These are phyloP conservation scores for Podospora conica DNA, from an alignment of 495 filamentous ascomycete genomes.

Conservation along the genomic window DNA sequence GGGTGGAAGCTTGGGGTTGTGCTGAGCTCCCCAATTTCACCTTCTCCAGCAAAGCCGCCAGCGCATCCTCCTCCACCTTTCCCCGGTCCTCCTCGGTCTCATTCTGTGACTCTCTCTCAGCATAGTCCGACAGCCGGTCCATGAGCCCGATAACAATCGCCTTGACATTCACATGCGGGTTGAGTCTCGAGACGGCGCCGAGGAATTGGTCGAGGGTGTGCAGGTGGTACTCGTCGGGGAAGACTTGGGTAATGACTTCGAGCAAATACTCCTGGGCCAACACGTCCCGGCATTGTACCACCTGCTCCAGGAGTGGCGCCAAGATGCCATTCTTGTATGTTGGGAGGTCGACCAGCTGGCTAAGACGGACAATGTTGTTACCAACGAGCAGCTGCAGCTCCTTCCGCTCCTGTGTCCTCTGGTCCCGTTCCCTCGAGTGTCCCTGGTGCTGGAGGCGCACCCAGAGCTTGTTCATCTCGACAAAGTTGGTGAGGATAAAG, in stretches of 20 bases:
- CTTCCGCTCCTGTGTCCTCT: slow-evolving; percentile 86
- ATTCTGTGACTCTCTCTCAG: slow-evolving; percentile 75
- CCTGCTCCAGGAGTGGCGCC: slow-evolving; percentile 85
- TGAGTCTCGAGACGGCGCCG: slow-evolving; percentile 81
- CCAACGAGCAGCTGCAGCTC: slow-evolving; percentile 93
- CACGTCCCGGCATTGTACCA: slow-evolving; percentile 95
- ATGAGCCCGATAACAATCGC: slow-evolving; percentile 97
- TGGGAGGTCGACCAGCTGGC: slow-evolving; percentile 91
- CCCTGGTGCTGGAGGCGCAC: slow-evolving; percentile 96
- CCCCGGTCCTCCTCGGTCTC: slow-evolving; percentile 63
- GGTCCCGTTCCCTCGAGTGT: slow-evolving; percentile 88
- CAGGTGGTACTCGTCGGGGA: slow-evolving; percentile 96
- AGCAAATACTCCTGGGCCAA: slow-evolving; percentile 95
- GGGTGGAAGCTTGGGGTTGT: slow-evolving; percentile 18
- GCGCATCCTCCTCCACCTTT: slow-evolving; percentile 78
- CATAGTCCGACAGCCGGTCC: slow-evolving; percentile 91
- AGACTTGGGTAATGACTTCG: slow-evolving; percentile 97
- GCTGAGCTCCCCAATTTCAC: slow-evolving; percentile 62
- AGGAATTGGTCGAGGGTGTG: slow-evolving; percentile 93
- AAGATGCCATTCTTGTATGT: slow-evolving; percentile 88
- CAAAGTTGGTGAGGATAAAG: slow-evolving; percentile 96
- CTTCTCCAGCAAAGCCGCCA: slow-evolving; percentile 66
- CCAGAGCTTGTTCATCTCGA: slow-evolving; percentile 99
- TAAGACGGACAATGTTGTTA: slow-evolving; percentile 89
- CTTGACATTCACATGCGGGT: slow-evolving; percentile 95